Evolutionary conservation across 179 eudicot species (phyloP), one percentile per base, ranked within the genome.

Genomic region (Actinidia arguta): DNA sequence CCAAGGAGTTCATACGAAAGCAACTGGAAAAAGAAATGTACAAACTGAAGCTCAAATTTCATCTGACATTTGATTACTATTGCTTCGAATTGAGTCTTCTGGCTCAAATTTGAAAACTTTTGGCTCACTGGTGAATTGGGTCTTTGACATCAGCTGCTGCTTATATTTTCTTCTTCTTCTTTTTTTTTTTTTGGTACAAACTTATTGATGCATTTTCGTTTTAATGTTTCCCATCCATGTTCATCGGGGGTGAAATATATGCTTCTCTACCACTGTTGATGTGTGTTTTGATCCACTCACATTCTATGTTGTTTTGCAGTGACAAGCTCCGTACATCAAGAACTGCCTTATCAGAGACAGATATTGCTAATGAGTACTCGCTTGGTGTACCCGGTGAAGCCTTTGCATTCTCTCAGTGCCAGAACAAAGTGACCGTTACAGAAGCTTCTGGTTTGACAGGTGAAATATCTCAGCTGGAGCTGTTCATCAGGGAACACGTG

Each of bases 1-100:
- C 98, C 3, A 91, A 91, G 86, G 99, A 96, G 71, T 95, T 96
- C 80, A 92, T 96, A 82, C 90, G 96, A 17, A 96, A 96, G 79
- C 99, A 96, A 96, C 90, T 95, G 81, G 81, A 96, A 87, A 96
- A 95, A 85, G 99, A 96, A 90, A 90, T 96, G 98, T 95, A 88
- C 77, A 91, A 27, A 11, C 75, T 80, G 42, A 58, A 62, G 59
- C 36, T 73, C 48, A 51, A 61, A 50, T 22, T 18, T 48, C 22
- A 22, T 78, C 42, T 48, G 68, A 54, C 17, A 56, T 58, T 25
- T 50, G 16, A 47, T 77, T 56, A 18, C 39, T n/a, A 48, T 52
- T 68, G 31, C 76, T 64, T 48, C 50, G 72, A 63, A 48, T 47
- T 27, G 46, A 18, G 31, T 64, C 48, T 79, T 51, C 67, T 0